Conservation (phyloP, 768 basidiomycete species). For the Paxillus ammoniavirescens region DNA sequence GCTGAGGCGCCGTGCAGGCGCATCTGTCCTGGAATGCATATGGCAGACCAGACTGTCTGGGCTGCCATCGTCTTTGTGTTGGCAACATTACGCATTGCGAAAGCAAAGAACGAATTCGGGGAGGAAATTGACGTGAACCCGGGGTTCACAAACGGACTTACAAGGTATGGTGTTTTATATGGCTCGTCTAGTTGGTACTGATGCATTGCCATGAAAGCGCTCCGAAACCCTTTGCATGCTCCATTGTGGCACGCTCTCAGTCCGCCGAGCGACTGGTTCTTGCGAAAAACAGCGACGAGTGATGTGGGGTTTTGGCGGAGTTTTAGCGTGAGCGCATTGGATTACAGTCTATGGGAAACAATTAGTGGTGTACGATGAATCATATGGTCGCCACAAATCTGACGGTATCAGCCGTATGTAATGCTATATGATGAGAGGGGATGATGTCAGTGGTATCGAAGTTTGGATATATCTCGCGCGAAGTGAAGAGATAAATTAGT, state of each 20-base stretch:
- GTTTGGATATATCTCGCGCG: constrained; percentile 1
- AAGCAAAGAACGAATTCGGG: constrained; percentile 27
- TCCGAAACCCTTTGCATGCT: constrained; percentile 27
- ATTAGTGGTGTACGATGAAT: not conserved
- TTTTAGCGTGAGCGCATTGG: not conserved
- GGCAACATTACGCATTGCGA: constrained; percentile 27
- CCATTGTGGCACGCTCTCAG: constrained; percentile 16
- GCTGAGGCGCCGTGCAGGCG: constrained; percentile 15
- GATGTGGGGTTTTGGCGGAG: not conserved
- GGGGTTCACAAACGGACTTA: constrained; percentile 23
- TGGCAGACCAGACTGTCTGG: constrained; percentile 35
- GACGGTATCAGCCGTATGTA: constrained; percentile 7
- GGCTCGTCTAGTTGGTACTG: not conserved
- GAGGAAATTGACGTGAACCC: constrained; percentile 24
- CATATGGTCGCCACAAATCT: not conserved
- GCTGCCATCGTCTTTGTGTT: constrained; percentile 30
- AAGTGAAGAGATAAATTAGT: constrained; percentile 1
- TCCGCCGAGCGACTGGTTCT: constrained; percentile 15
- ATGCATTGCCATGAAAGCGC: constrained; percentile 9
- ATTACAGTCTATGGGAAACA: not conserved
- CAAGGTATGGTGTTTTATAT: constrained; percentile 11
- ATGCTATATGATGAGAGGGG: constrained; percentile 1
- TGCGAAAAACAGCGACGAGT: not conserved
- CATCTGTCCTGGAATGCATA: constrained; percentile 33
- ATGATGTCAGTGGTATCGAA: not conserved